These are phyloP conservation scores for Vitis amurensis DNA, from an alignment of 164 flowering plant species.

Conservation along the genomic window DNA sequence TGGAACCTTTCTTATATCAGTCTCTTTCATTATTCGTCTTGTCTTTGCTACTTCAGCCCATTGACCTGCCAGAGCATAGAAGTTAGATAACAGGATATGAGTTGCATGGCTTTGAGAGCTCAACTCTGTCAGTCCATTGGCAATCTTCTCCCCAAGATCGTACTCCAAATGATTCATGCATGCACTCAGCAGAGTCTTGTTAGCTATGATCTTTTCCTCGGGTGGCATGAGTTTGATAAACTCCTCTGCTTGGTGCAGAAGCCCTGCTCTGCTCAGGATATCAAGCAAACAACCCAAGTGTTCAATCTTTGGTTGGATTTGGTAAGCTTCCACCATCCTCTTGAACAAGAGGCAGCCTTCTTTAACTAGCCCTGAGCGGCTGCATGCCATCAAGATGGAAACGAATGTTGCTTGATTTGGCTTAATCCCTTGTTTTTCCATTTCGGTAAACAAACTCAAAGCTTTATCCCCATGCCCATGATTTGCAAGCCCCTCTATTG, in stretches of 20 bases:
- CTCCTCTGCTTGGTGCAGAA: constrained; percentile 22
- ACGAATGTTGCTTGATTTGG: constrained; percentile 41
- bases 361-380: constrained; percentile 26
- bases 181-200: constrained; percentile 34
- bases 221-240: constrained; percentile 18
- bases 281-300: constrained; percentile 33
- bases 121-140: constrained; percentile 21
- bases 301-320: constrained; percentile 23
- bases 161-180: constrained; percentile 24
- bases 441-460: constrained; percentile 23
- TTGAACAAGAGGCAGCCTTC: constrained; percentile 27
- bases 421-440: constrained; percentile 23
- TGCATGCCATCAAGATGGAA: constrained; percentile 30
- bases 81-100: constrained; percentile 26
- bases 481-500: constrained; percentile 31
- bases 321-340: constrained; percentile 20
- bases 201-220: constrained; percentile 21
- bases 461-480: constrained; percentile 32
- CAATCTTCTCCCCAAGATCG: constrained; percentile 23
- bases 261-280: constrained; percentile 30
- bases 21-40: constrained; percentile 19
- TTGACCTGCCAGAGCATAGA: constrained; percentile 26
- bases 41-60: constrained; percentile 28
- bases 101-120: constrained; percentile 18
- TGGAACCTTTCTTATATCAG: constrained; percentile 18